phyloP scores from a whole-genome alignment of 768 basidiomycete species.

The Leccinum boreale region DNA sequence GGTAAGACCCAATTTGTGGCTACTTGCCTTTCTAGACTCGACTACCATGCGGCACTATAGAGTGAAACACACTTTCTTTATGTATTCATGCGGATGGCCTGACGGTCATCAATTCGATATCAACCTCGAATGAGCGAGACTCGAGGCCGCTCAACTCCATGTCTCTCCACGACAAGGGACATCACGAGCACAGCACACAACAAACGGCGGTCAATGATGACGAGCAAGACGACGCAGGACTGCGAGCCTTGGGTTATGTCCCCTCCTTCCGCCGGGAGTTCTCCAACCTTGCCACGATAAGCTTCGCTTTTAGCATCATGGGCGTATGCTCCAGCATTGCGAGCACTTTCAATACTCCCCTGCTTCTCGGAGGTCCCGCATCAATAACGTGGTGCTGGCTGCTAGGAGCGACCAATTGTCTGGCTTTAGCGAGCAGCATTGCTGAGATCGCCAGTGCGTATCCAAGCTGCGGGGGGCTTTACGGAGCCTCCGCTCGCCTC shows the following conservation, averaged over 20 bases:
- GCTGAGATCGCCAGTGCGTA: constrained; percentile 32
- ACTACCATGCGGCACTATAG: no score
- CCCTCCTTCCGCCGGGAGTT: constrained; percentile 44
- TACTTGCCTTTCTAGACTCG: no score
- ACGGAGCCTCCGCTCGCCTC: constrained; percentile 78
- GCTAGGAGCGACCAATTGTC: constrained; percentile 25
- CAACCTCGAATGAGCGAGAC: background rate
- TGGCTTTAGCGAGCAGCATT: constrained; percentile 30
- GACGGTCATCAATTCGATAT: background rate
- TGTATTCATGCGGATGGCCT: no score
- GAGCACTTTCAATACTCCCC: constrained; percentile 36
- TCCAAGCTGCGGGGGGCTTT: constrained; percentile 35
- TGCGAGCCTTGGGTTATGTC: constrained; percentile 29
- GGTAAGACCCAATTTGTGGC: no score
- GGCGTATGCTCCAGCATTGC: constrained; percentile 38
- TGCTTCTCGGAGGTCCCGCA: constrained; percentile 35
- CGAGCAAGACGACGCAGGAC: constrained; percentile 18
- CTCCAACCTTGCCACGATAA: constrained; percentile 36
- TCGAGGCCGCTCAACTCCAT: background rate
- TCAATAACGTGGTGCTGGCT: constrained; percentile 39
- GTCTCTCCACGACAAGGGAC: background rate
- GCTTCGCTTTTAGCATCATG: constrained; percentile 35
- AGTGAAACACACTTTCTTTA: no score
- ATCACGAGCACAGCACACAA: background rate
- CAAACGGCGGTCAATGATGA: background rate